A percentile compares a stretch with the other conserved stretches of the same genome.
These are phyloP conservation scores for Suhomyces sp. DNA, from an alignment of 805 yeast genomes.

Conservation along the genomic window DNA sequence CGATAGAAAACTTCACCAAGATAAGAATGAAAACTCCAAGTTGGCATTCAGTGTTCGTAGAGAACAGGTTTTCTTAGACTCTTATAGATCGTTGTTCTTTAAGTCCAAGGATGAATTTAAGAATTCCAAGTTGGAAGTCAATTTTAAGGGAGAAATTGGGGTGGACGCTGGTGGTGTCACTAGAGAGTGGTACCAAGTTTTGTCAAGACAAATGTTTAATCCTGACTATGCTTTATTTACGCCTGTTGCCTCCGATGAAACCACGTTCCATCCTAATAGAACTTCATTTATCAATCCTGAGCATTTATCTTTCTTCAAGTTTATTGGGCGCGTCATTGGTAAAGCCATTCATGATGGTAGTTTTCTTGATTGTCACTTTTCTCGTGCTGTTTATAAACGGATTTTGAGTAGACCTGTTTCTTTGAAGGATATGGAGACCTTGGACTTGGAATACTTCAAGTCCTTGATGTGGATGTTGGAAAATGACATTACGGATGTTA, in stretches of 20 bases:
- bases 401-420: conserved; percentile 78
- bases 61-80: conserved; percentile 88
- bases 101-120: conserved; percentile 73
- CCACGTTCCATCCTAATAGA: conserved; percentile 94
- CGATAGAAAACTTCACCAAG: conserved; percentile 65
- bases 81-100: conserved; percentile 79
- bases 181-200: conserved; percentile 95
- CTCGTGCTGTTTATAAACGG: conserved; percentile 90
- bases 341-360: conserved; percentile 88
- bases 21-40: conserved; percentile 44
- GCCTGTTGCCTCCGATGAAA: conserved; percentile 88
- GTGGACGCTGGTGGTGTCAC: conserved; percentile 98
- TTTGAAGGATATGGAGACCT: conserved; percentile 88
- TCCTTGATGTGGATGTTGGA: conserved; percentile 94
- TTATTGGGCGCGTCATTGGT: conserved; percentile 91
- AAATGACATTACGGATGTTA: conserved; percentile 93
- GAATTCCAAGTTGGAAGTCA: conserved; percentile 69
- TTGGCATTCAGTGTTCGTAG: conserved; percentile 72
- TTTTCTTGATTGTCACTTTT: conserved; percentile 89
- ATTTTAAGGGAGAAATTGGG: conserved; percentile 92
- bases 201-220: conserved; percentile 92
- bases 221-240: conserved; percentile 91
- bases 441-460: conserved; percentile 90
- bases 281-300: conserved; percentile 92
- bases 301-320: conserved; percentile 87